Conservation (phyloP, 169 alveolate genomes). For the Plasmodium vinckei region DNA sequence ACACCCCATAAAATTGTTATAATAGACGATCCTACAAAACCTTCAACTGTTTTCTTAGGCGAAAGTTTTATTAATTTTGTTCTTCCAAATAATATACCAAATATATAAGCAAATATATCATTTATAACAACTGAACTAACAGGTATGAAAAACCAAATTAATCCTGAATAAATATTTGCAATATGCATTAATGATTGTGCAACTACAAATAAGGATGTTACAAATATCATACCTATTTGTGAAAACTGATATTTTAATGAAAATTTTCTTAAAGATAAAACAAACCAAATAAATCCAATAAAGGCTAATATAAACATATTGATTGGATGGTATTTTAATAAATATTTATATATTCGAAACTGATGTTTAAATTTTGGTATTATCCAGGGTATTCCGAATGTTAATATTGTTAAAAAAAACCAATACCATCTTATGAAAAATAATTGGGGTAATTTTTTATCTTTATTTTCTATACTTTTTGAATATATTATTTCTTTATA, state of each 20-base stretch:
- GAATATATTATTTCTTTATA: slow-evolving; percentile 78
- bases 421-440: slow-evolving; percentile 67
- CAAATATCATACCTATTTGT: slow-evolving; percentile 91
- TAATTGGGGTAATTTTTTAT: slow-evolving; percentile 63
- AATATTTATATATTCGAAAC: slow-evolving; percentile 67
- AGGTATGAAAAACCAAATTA: slow-evolving; percentile 97
- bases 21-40: slow-evolving; percentile 94
- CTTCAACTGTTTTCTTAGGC: slow-evolving; percentile 99
- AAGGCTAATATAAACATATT: slow-evolving; percentile 88
- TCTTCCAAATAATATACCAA: slow-evolving; percentile 96
- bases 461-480: slow-evolving; percentile 67
- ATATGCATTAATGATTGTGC: slow-evolving; percentile 84
- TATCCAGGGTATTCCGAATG: slow-evolving; percentile 84
- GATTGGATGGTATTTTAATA: slow-evolving; percentile 92
- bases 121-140: slow-evolving; percentile 93
- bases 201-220: slow-evolving; percentile 82
- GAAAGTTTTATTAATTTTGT: slow-evolving; percentile 94
- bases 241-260: slow-evolving; percentile 93
- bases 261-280: slow-evolving; percentile 91
- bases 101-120: slow-evolving; percentile 96
- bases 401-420: slow-evolving; percentile 74
- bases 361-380: slow-evolving; percentile 82
- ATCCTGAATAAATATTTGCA: slow-evolving; percentile 94
- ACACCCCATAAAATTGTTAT: slow-evolving; percentile 88
- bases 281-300: slow-evolving; percentile 94